A percentile compares a stretch with the other conserved stretches of the same genome.
These are phyloP conservation scores for Aspergillus chevalieri DNA, from an alignment of 2,329 filamentous ascomycete species.

Conservation along the genomic window DNA sequence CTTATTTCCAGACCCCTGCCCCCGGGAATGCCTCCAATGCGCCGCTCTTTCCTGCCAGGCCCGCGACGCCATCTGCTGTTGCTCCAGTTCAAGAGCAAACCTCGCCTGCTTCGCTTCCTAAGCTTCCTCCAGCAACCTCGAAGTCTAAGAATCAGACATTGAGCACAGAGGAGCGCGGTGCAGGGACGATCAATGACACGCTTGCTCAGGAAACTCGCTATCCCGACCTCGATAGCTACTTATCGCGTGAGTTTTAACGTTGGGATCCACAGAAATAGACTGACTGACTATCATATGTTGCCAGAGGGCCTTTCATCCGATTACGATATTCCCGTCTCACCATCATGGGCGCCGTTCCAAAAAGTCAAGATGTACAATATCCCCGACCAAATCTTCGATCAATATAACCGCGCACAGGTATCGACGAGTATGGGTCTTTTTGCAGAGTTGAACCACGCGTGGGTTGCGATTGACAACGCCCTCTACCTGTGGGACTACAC, in stretches of 20 bases:
- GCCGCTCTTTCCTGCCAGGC: slow-evolving; percentile 27
- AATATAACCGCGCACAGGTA: slow-evolving; percentile 81
- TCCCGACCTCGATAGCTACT: slow-evolving; percentile 82
- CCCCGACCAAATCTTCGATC: slow-evolving; percentile 84
- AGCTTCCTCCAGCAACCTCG: slow-evolving; percentile 30
- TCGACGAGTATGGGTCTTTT: slow-evolving; percentile 94
- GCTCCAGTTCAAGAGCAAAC: slow-evolving; percentile 19
- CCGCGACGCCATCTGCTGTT: slow-evolving; percentile 21
- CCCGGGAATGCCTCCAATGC: slow-evolving; percentile 30
- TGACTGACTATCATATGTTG: slow-evolving; percentile 20
- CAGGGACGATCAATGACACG: slow-evolving; percentile 73
- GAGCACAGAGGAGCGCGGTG: slow-evolving; percentile 71
- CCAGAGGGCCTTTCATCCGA: slow-evolving; percentile 84
- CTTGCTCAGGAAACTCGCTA: slow-evolving; percentile 72
- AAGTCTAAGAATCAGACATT: slow-evolving; percentile 47
- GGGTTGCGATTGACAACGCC: slow-evolving; percentile 91
- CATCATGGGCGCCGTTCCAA: slow-evolving; percentile 83
- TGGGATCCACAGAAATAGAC: slow-evolving; percentile 3
- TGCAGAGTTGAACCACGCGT: slow-evolving; percentile 88
- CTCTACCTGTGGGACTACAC: slow-evolving; percentile 98
- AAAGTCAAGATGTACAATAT: slow-evolving; percentile 81
- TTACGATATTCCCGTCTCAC: slow-evolving; percentile 67
- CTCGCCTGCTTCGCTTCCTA: slow-evolving; percentile 28
- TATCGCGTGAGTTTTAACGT: slow-evolving; percentile 63
- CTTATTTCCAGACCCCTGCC: slow-evolving; percentile 38